Conservation (phyloP, 805 yeast species). For the Kuraishia borneana region DNA sequence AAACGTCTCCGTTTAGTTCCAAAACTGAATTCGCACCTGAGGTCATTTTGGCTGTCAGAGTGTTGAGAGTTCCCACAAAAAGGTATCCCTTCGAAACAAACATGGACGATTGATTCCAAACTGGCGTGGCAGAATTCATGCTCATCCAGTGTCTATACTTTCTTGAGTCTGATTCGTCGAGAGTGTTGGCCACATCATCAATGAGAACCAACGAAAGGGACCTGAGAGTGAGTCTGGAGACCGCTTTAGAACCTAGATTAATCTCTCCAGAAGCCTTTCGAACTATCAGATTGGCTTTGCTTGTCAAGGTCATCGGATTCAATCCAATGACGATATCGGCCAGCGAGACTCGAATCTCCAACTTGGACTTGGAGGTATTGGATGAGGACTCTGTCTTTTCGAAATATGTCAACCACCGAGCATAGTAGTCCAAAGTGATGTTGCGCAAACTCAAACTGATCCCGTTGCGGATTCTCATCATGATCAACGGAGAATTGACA, state of each 20-base stretch:
- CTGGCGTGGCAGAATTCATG: slow-evolving; percentile 9
- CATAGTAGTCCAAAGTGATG: slow-evolving; percentile 42
- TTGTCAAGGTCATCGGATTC: slow-evolving; percentile 45
- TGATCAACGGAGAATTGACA: slow-evolving; percentile 25
- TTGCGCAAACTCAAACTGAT: slow-evolving; percentile 36
- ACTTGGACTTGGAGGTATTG: background rate
- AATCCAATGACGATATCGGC: slow-evolving; percentile 50
- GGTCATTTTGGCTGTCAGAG: slow-evolving; percentile 10
- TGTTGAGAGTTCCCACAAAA: slow-evolving; percentile 34
- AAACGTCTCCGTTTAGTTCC: slow-evolving; percentile 34
- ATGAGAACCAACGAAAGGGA: slow-evolving; percentile 42
- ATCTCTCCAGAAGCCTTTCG: slow-evolving; percentile 35
- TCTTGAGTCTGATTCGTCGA: slow-evolving; percentile 16
- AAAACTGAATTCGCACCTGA: slow-evolving; percentile 12
- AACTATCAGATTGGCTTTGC: slow-evolving; percentile 42
- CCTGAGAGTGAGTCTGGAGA: too few species aligned
- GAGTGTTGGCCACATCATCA: slow-evolving; percentile 42
- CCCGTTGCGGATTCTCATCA: slow-evolving; percentile 23
- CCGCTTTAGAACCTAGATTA: too few species aligned
- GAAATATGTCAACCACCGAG: slow-evolving; percentile 42
- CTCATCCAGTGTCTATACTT: slow-evolving; percentile 12
- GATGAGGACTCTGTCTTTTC: slow-evolving; percentile 10
- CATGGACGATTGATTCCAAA: slow-evolving; percentile 30
- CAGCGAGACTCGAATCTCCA: slow-evolving; percentile 5
- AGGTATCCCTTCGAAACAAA: slow-evolving; percentile 39